phyloP scores from a whole-genome alignment of 257 asterid species.

The Nemophila menziesii region DNA sequence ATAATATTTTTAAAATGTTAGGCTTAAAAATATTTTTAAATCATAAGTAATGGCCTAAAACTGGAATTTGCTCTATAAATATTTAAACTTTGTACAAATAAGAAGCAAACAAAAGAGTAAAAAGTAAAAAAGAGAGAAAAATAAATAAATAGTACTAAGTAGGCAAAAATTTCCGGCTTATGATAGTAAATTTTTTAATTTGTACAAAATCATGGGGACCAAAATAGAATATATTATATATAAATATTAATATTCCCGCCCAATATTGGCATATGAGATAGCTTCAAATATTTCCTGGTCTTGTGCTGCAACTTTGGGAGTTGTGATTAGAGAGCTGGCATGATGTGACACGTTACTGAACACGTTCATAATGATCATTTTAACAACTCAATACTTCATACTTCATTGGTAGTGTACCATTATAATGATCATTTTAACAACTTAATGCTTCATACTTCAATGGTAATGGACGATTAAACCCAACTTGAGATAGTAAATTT shows the following conservation, averaged over 20 bases:
- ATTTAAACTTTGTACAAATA: constrained; percentile 33
- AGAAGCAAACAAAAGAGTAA: constrained; percentile 9
- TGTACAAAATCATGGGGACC: constrained; percentile 29
- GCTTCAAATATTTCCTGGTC: not conserved
- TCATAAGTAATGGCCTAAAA: constrained; percentile 16
- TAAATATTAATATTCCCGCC: too few relatives aligned
- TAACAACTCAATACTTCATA: not conserved
- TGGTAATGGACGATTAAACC: constrained; percentile 24
- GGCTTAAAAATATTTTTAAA: too few relatives aligned
- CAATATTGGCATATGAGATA: constrained; percentile 6
- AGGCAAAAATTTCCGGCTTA: constrained; percentile 41
- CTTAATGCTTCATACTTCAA: constrained; percentile 30
- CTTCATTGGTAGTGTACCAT: not conserved
- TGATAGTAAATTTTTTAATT: constrained; percentile 12
- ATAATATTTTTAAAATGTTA: too few relatives aligned
- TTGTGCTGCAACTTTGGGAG: not conserved
- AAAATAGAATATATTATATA: constrained; percentile 29
- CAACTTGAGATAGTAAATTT: constrained; percentile 23
- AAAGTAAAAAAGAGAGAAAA: not conserved
- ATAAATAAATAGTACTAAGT: not conserved
- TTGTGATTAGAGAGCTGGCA: too few relatives aligned
- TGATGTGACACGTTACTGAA: too few relatives aligned
- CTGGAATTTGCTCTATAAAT: too few relatives aligned
- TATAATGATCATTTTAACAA: too few relatives aligned
- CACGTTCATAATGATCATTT: not conserved